Base-by-base conservation (phyloP, 805 yeast genomes). In the Metschnikowia reukaufii region DNA sequence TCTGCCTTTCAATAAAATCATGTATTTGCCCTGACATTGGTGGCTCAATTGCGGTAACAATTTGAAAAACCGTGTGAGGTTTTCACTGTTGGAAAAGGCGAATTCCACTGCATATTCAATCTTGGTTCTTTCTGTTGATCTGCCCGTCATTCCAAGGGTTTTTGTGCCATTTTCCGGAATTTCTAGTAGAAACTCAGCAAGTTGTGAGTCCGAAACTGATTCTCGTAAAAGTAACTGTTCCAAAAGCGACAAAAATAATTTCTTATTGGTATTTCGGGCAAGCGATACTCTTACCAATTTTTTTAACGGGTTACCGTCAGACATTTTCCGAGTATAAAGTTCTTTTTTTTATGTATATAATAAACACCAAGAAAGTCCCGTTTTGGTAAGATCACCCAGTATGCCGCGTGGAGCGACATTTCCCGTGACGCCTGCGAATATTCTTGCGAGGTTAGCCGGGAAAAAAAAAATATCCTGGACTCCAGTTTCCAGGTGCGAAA, bases 181-280 rank as follows among this genome's bases (percentile, higher is more conserved):
- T 32, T 64, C 66, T 38, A 44, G 36, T 29, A 70, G 49, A 18
- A 50, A 48, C n/a, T 61, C 53, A 27, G 58, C 39, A 44, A 62
- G 65, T 36, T 69, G 67, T 17, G 56, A 49, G 15, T 62, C 60
- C 5, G 54, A 34, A 6, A 67, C 51, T 3, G 59, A 47, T 2
- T 47, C 45, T 16, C 47, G 49, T 13, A 55, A 49, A 23, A 61
- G 59, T 21, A 70, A 53, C 49, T 68, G 72, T 35, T 56, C 53
- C 47, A 57, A 62, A 15, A 71, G 55, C 4, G 58, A 48, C 4
- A 57, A 48, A 48, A 71, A 70, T 13, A 57, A 56, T 42, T 57
- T 60, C 31, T 55, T 48, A 8, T 66, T 34, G 4, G 64, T 45
- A 8, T 51, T 52, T 43, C 57, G 58, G 17, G 53, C 46, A 4